Base-by-base conservation (phyloP, 805 yeast genomes). In the Ogataea paraovalis region DNA sequence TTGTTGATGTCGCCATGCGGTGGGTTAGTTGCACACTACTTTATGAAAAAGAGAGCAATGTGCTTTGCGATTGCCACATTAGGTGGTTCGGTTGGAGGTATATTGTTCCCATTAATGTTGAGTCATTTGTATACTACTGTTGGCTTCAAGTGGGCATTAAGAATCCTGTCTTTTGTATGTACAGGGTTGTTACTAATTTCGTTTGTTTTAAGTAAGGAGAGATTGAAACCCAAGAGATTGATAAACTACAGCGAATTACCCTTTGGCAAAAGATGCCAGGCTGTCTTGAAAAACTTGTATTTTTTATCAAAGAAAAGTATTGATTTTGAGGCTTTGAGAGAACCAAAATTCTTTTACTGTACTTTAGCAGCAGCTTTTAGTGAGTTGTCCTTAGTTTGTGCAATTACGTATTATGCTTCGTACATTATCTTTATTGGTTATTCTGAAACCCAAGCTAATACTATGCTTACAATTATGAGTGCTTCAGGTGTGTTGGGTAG, bases 1-100 rank as follows among this genome's bases (percentile, higher is more conserved):
- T 55, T 72, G 27, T 71, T 75, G 39, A 67, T 72, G 58, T 66
- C 71, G 19, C 75, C 82, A 43, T 60, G 75, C 58, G 60, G 73
- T 13, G 72, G 76, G 3, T 74, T 71, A 22, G 64, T 73, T n/a
- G 66, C 73, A 40, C 78, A 74, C 48, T 73, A 75, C 75, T 73
- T 72, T 52, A 59, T 59, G 47, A 58, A 58, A 40, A 72, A 69
- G 53, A 59, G 77, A 50, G 78, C 76, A 1, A 60, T 58, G 47
- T 73, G 70, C 21, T 49, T 55, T 33, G 62, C 61, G 3, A 41
- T 52, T 12, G 59, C 59, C 10, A 50, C 68, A 53, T 65, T 80
- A 9, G 89, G 88, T 2, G 87, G 87, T 1, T 78, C 85, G 3
- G 62, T 80, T 6, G 89, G 88, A 1, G 90, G 89, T 3, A 70